Evolutionary conservation across 345 rosid genomes (phyloP).

Genomic region (Salix purpurea): DNA sequence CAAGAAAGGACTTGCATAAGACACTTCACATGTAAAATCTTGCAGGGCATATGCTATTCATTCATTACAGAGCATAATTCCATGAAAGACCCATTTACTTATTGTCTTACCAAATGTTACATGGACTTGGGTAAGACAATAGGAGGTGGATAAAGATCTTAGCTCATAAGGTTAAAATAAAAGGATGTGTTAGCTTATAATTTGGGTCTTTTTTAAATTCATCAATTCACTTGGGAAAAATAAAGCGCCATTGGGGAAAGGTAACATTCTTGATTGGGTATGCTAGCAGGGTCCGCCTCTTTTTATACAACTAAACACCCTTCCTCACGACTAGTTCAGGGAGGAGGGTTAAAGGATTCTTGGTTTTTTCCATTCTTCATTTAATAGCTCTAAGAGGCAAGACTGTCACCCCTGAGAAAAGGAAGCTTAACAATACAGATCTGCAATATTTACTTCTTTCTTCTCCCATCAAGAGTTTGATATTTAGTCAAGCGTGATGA

Average conservation of each 20-base stretch:
- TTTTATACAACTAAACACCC: neutral
- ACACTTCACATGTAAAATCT: neutral
- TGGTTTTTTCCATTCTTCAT: neutral
- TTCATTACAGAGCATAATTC: neutral
- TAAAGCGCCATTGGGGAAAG: neutral
- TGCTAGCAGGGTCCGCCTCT: neutral
- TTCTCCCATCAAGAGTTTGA: neutral
- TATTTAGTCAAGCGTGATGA: neutral
- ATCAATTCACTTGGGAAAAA: neutral
- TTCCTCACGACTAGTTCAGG: neutral
- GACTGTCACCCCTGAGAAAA: neutral
- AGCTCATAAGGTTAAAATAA: neutral
- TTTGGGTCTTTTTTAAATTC: neutral
- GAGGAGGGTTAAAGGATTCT: neutral
- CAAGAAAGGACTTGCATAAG: conserved; percentile 13
- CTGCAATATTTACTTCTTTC: neutral
- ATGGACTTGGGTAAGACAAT: neutral
- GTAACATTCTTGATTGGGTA: neutral
- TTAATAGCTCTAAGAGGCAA: neutral
- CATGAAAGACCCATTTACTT: neutral
- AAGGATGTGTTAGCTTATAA: neutral
- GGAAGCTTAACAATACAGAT: neutral
- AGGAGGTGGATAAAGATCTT: neutral
- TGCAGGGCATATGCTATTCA: neutral
- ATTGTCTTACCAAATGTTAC: neutral